Conservation (phyloP, 2,329 filamentous ascomycete species). For the Cytospora leucostoma region DNA sequence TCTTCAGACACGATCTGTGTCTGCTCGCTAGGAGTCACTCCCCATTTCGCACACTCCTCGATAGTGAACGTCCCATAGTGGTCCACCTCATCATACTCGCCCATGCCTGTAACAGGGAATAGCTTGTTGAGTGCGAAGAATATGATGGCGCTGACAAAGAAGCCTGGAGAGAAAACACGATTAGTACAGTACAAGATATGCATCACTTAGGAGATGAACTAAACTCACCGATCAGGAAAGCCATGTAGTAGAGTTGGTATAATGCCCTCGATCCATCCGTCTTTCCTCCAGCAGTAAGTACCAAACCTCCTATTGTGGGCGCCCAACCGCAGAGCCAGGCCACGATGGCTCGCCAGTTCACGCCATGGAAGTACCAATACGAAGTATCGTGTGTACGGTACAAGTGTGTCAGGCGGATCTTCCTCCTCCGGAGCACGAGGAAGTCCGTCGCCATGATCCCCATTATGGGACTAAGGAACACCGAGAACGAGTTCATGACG, state of each 20-base stretch:
- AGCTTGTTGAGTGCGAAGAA: slow-evolving; percentile 39
- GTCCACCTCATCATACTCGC: slow-evolving; percentile 46
- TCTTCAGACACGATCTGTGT: slow-evolving; percentile 8
- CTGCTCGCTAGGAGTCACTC: slow-evolving; percentile 15
- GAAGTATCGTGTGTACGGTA: slow-evolving; percentile 39
- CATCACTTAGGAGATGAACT: slow-evolving; percentile 5
- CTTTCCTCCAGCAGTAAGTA: slow-evolving; percentile 39
- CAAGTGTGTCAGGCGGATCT: slow-evolving; percentile 40
- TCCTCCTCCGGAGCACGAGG: slow-evolving; percentile 39
- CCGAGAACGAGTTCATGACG: slow-evolving; percentile 43
- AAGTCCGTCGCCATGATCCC: slow-evolving; percentile 43
- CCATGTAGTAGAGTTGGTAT: slow-evolving; percentile 49
- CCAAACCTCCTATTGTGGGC: slow-evolving; percentile 44
- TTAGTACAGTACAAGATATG: neutral
- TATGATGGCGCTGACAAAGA: slow-evolving; percentile 39
- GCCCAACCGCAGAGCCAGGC: slow-evolving; percentile 48
- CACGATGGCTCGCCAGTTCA: slow-evolving; percentile 46
- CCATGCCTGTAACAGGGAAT: slow-evolving; percentile 43
- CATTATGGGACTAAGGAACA: slow-evolving; percentile 43
- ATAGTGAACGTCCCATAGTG: slow-evolving; percentile 48
- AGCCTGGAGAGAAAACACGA: slow-evolving; percentile 34
- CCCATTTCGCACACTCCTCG: slow-evolving; percentile 41
- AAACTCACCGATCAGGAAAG: slow-evolving; percentile 44
- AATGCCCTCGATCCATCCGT: slow-evolving; percentile 38
- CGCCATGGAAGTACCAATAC: slow-evolving; percentile 47